Base-by-base conservation (phyloP, 768 basidiomycete species). In the Lentinula guzmanii region DNA sequence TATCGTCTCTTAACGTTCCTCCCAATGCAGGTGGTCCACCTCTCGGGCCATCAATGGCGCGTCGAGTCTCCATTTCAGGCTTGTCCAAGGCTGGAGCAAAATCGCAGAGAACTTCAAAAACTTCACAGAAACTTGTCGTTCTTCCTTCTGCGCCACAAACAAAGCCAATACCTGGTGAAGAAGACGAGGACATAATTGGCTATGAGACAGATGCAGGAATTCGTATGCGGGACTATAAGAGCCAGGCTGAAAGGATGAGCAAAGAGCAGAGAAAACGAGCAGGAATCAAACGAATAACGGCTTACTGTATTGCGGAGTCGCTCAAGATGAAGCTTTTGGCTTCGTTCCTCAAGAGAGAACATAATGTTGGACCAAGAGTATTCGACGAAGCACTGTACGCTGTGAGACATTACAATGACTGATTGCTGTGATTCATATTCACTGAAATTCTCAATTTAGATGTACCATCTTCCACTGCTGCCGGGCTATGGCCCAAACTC, bases 371-470 rank as follows among this genome's bases (percentile, higher is more conserved):
- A 9, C 93, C 87, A 1, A 79, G 95, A 62, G 82, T 93, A 0
- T 98, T 93, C 65, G 95, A 97, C 70, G 95, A 98, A 74, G 95
- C 94, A 0, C 74, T 96, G 63, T 97, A 97, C 77, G 90, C 87
- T 61, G 95, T 95, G 64, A 24, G 10, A 31, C 16, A 58, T 9
- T 62, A 35, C 53, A 58, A 61, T 2, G n/a, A 8, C 0, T 28
- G 45, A 3, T 13, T 52, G 5, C 1, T 37, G 4, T 15, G 1
- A 15, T 9, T 0, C 16, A 53, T 34, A 13, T 1, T 53, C 0
- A 34, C 28, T 42, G 11, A 8, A 31, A 33, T 8, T 39, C 10
- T 15, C 11, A 21, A 50, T 15, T 33, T 63, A 95, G 94, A 87
- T 95, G 78, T 96, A 98, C 69, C 90, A 93, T 70, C 80, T 96